Evolutionary conservation across 495 filamentous ascomycete species (phyloP).

Genomic region (Eremomyces bilateralis): DNA sequence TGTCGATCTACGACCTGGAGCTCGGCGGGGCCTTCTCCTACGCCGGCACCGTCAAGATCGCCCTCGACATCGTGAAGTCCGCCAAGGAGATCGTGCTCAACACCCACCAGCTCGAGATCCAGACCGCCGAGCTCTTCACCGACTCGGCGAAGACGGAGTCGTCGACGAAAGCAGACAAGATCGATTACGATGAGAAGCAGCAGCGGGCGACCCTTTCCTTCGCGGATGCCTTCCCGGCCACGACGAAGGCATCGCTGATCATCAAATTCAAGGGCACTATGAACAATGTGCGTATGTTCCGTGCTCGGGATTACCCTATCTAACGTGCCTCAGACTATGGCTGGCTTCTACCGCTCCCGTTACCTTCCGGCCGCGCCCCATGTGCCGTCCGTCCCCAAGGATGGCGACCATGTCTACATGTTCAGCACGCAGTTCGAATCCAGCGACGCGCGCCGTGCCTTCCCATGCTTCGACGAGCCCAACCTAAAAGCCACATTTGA

Average conservation of each 20-base stretch:
- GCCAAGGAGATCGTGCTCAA: constrained; percentile 59
- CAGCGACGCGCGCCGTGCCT: constrained; percentile 80
- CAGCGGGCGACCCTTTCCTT: constrained; percentile 63
- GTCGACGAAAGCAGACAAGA: constrained; percentile 34
- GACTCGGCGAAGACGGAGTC: constrained; percentile 26
- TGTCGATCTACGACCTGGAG: constrained; percentile 63
- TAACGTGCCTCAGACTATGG: constrained; percentile 30
- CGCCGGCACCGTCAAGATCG: constrained; percentile 52
- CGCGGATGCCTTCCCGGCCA: constrained; percentile 37
- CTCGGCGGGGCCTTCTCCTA: constrained; percentile 53
- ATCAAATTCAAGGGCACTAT: constrained; percentile 69
- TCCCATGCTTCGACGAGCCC: constrained; percentile 96
- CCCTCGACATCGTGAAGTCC: constrained; percentile 34
- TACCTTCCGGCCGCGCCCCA: constrained; percentile 62
- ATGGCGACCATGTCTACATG: constrained; percentile 73
- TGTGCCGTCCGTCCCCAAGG: constrained; percentile 48
- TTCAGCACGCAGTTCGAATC: constrained; percentile 93
- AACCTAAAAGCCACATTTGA: constrained; percentile 93
- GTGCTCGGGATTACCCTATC: background rate
- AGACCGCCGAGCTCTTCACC: constrained; percentile 25
- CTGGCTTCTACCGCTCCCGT: constrained; percentile 86
- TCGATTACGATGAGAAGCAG: constrained; percentile 56
- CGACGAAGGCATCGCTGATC: constrained; percentile 36
- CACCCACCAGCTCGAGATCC: constrained; percentile 38
- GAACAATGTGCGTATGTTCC: constrained; percentile 43